Conservation (phyloP, 2,329 filamentous ascomycete species). For the Fusarium beomiforme region DNA sequence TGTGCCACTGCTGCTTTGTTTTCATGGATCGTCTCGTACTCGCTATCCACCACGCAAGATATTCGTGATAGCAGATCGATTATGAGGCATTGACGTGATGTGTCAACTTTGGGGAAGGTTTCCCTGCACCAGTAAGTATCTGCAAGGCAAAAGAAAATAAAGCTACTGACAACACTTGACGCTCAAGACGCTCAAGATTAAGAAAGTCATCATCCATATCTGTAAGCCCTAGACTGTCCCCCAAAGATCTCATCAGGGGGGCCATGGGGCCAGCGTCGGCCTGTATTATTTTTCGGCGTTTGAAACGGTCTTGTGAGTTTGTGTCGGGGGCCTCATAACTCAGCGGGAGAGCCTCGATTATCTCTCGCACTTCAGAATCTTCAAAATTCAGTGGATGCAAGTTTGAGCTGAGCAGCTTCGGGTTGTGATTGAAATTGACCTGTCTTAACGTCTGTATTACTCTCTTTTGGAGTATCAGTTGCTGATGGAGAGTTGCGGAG, state of each 20-base stretch:
- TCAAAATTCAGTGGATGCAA: conserved; percentile 45
- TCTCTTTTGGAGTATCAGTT: conserved; percentile 44
- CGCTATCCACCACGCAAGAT: conserved; percentile 41
- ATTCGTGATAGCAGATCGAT: conserved; percentile 66
- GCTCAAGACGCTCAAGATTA: conserved; percentile 48
- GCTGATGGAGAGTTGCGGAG: not conserved
- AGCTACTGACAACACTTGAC: conserved; percentile 59
- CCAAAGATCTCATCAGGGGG: conserved; percentile 36
- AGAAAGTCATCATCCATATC: conserved; percentile 38
- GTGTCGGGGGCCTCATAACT: conserved; percentile 40
- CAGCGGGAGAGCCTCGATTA: conserved; percentile 44
- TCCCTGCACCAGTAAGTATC: conserved; percentile 45
- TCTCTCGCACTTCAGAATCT: conserved; percentile 42
- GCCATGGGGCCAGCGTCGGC: conserved; percentile 31
- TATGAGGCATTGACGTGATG: conserved; percentile 61
- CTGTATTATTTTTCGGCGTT: conserved; percentile 45
- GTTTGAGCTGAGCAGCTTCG: conserved; percentile 36
- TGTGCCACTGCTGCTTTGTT: not conserved
- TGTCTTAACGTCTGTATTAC: conserved; percentile 45
- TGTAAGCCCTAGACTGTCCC: conserved; percentile 44
- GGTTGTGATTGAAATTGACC: conserved; percentile 30
- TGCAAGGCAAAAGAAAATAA: not conserved
- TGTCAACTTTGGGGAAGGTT: conserved; percentile 57
- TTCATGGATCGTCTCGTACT: not conserved
- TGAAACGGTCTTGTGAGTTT: conserved; percentile 31